Percentiles rank a stretch among this genome's conserved stretches.
phyloP scores from a whole-genome alignment of 2,329 filamentous ascomycete genomes.

The Claviceps capensis region DNA sequence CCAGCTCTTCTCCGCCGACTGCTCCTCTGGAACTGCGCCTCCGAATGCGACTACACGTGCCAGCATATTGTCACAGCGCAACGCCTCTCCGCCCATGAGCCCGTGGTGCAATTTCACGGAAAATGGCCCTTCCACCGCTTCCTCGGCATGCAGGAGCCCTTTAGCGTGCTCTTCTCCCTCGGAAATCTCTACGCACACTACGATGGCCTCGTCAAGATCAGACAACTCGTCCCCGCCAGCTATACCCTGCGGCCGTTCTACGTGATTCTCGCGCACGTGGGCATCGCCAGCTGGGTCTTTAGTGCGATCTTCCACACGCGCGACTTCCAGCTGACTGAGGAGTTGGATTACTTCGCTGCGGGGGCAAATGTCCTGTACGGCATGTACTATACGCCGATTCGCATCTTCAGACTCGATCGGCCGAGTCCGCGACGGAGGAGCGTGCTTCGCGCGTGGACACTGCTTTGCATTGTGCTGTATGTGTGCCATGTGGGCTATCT shows the following conservation, averaged over 20 bases:
- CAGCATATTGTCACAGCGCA: slow-evolving; percentile 77
- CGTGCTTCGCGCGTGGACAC: slow-evolving; percentile 62
- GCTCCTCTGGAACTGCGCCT: slow-evolving; percentile 80
- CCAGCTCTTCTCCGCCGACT: slow-evolving; percentile 72
- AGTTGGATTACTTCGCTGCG: slow-evolving; percentile 91
- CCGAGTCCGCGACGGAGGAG: slow-evolving; percentile 25
- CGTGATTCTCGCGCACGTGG: slow-evolving; percentile 63
- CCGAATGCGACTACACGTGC: slow-evolving; percentile 96
- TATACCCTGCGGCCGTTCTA: slow-evolving; percentile 78
- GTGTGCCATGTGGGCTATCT: slow-evolving; percentile 68
- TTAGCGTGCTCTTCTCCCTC: slow-evolving; percentile 83
- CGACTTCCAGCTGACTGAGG: slow-evolving; percentile 76
- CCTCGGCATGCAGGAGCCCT: slow-evolving; percentile 87
- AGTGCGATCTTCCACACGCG: slow-evolving; percentile 87
- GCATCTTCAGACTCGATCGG: slow-evolving; percentile 71
- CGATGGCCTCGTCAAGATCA: slow-evolving; percentile 58
- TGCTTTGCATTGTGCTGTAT: slow-evolving; percentile 59
- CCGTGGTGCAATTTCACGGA: slow-evolving; percentile 85
- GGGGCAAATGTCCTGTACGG: slow-evolving; percentile 85
- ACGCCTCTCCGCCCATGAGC: slow-evolving; percentile 51
- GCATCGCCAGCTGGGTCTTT: slow-evolving; percentile 72
- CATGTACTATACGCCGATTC: slow-evolving; percentile 69
- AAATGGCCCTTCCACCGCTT: slow-evolving; percentile 96
- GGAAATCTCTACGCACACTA: slow-evolving; percentile 83
- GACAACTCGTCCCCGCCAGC: slow-evolving; percentile 50